These are phyloP conservation scores for Calvatia gigantea DNA, from an alignment of 768 basidiomycete species.

Conservation along the genomic window DNA sequence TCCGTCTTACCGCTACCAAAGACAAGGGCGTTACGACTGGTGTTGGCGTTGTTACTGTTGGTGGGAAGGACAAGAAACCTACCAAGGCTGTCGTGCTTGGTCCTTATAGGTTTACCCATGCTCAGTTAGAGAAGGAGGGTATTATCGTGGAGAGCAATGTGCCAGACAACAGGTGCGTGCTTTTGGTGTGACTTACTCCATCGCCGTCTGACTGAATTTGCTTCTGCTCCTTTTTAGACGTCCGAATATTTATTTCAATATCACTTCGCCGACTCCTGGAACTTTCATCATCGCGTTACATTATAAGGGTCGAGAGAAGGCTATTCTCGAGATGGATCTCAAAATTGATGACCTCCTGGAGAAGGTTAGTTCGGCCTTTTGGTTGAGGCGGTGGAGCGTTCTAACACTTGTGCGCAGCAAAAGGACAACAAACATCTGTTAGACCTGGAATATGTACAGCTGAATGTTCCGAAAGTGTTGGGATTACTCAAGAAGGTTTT, in stretches of 20 bases:
- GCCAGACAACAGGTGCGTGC: slow-evolving; percentile 93
- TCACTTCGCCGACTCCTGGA: slow-evolving; percentile 95
- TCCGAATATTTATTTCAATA: slow-evolving; percentile 98
- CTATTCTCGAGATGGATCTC: slow-evolving; percentile 98
- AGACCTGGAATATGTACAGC: slow-evolving; percentile 96
- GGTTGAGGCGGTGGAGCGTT: not conserved
- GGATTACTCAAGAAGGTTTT: slow-evolving; percentile 93
- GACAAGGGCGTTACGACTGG: slow-evolving; percentile 86
- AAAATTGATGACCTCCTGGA: slow-evolving; percentile 98
- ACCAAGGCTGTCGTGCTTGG: slow-evolving; percentile 83
- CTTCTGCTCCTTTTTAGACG: slow-evolving; percentile 50
- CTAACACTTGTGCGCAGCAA: slow-evolving; percentile 59
- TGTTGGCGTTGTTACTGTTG: slow-evolving; percentile 93
- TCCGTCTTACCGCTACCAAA: slow-evolving; percentile 83
- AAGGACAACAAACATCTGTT: slow-evolving; percentile 97
- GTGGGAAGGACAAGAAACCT: slow-evolving; percentile 96
- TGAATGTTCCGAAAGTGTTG: slow-evolving; percentile 94
- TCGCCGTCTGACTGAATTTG: slow-evolving; percentile 10
- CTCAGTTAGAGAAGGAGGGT: slow-evolving; percentile 97
- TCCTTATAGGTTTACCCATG: slow-evolving; percentile 96
- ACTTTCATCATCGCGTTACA: slow-evolving; percentile 99
- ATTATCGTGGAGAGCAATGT: slow-evolving; percentile 99
- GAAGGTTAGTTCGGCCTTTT: slow-evolving; percentile 57
- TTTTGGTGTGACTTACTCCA: slow-evolving; percentile 6
- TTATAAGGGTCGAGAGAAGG: slow-evolving; percentile 98